These are phyloP conservation scores for Clonostachys byssicola DNA, from an alignment of 2,329 filamentous ascomycete genomes.

Conservation along the genomic window DNA sequence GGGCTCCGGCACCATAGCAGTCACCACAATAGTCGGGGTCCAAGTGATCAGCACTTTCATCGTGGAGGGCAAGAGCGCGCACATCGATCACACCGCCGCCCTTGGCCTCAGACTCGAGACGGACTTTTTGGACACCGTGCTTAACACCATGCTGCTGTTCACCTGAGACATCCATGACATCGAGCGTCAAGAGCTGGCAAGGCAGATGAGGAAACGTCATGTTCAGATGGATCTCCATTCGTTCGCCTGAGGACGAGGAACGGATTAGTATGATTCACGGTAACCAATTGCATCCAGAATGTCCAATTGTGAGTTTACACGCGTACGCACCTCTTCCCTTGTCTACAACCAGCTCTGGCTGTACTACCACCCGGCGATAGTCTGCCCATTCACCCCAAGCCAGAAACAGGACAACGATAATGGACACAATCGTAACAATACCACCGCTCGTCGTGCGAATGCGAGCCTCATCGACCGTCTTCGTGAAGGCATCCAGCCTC, in stretches of 20 bases:
- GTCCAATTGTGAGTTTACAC: conserved; percentile 1
- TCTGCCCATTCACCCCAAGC: conserved; percentile 95
- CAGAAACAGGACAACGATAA: conserved; percentile 84
- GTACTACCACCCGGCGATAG: conserved; percentile 79
- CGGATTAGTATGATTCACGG: not conserved
- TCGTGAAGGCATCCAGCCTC: conserved; percentile 96
- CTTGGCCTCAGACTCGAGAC: conserved; percentile 66
- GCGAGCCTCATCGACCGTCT: conserved; percentile 97
- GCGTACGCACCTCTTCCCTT: conserved; percentile 76
- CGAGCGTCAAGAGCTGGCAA: conserved; percentile 91
- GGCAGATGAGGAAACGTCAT: conserved; percentile 91
- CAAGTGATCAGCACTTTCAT: conserved; percentile 71
- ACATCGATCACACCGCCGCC: conserved; percentile 73
- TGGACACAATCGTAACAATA: conserved; percentile 86
- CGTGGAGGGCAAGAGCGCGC: conserved; percentile 60
- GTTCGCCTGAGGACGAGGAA: conserved; percentile 60
- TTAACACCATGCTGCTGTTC: conserved; percentile 94
- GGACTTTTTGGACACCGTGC: conserved; percentile 89
- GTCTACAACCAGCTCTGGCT: conserved; percentile 92
- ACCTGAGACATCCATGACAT: conserved; percentile 98
- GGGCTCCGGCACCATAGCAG: conserved; percentile 83
- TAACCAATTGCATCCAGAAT: no score
- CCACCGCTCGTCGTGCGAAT: conserved; percentile 94
- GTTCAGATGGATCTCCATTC: conserved; percentile 99
- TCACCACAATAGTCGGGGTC: conserved; percentile 89